Evolutionary conservation across 371 early-diverging fungal genomes (phyloP), one percentile per base, ranked within the genome.

Genomic region (Apophysomyces elegans): DNA sequence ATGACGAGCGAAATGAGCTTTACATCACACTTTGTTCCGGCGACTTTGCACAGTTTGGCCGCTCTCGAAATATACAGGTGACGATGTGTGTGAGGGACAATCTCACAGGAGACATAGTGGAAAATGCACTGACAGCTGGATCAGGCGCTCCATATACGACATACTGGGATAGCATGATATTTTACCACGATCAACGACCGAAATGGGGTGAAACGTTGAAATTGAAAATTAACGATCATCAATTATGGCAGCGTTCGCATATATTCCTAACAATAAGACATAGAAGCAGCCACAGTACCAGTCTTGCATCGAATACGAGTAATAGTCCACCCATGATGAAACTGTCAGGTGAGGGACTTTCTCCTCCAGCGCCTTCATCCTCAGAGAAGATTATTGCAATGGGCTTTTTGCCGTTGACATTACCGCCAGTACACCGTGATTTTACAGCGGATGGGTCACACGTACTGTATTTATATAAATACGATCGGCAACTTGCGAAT

Each of bases 151-250:
- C 67, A 4, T 59, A 61, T n/a, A 69, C 71, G 1, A 79, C 77
- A 0, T 71, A 66, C 9, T 91, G 86, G 76, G 88, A 91, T 16
- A 87, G 88, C 8, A 72, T 87, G 56, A 81, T 91, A 3, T 86
- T 84, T 65, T 87, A 88, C 56, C 90, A 93, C 68, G 84, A 81
- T 16, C 83, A 85, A 56, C 66, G 71, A 38, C 92, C 93, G 0
- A 76, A 64, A 13, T 93, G 91, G 90, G 68, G 69, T n/a, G 93
- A 93, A 71, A 81, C 79, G 0, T 68, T 93, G 65, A 83, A 88
- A 58, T 66, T 91, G 9, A 83, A 84, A 43, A 80, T 91, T 12
- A 61, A 65, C 0, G 79, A 80, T 12, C 57, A 79, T 1, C 74
- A 75, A 7, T 71, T 72, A 36, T 85, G 90, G 76, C 79, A 88